phyloP scores from a whole-genome alignment of 2,329 filamentous ascomycete species.

The Davidsoniella virescens region DNA sequence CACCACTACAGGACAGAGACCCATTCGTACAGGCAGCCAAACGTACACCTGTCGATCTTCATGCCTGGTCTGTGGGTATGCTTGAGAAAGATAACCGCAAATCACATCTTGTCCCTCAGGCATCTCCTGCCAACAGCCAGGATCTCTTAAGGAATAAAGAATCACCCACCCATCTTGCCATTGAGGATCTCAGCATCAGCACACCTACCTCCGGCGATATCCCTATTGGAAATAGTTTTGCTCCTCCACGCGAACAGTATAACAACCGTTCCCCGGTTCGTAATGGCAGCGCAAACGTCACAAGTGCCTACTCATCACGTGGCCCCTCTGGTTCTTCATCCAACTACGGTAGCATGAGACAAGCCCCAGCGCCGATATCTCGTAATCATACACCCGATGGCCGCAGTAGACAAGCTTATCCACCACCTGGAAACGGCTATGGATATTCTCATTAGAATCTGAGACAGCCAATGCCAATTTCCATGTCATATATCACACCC shows the following conservation, averaged over 20 bases:
- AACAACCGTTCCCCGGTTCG: constrained; percentile 34
- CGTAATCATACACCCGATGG: constrained; percentile 41
- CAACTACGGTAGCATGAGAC: constrained; percentile 7
- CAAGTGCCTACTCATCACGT: constrained; percentile 1
- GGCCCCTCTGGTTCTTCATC: constrained; percentile 5
- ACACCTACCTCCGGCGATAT: constrained; percentile 61
- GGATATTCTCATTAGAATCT: constrained; percentile 13
- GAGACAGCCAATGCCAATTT: not conserved
- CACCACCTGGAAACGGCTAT: constrained; percentile 10
- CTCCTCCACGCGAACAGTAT: constrained; percentile 27
- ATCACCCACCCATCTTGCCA: constrained; percentile 32
- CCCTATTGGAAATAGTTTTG: constrained; percentile 42
- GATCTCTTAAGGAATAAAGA: constrained; percentile 50
- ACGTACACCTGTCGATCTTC: constrained; percentile 82
- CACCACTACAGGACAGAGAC: constrained; percentile 55
- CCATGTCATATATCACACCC: too few relatives aligned
- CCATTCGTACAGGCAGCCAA: constrained; percentile 93
- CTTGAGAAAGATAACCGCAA: constrained; percentile 94
- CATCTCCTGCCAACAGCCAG: constrained; percentile 56
- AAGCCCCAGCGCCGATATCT: constrained; percentile 33
- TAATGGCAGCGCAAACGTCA: constrained; percentile 25
- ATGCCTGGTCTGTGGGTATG: constrained; percentile 83
- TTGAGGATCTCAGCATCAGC: constrained; percentile 29
- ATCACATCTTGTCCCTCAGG: constrained; percentile 71
- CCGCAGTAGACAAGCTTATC: constrained; percentile 26